Percentiles rank a stretch among this genome's conserved stretches.
phyloP scores from a whole-genome alignment of 345 rosid genomes.

The Balakata baccata region DNA sequence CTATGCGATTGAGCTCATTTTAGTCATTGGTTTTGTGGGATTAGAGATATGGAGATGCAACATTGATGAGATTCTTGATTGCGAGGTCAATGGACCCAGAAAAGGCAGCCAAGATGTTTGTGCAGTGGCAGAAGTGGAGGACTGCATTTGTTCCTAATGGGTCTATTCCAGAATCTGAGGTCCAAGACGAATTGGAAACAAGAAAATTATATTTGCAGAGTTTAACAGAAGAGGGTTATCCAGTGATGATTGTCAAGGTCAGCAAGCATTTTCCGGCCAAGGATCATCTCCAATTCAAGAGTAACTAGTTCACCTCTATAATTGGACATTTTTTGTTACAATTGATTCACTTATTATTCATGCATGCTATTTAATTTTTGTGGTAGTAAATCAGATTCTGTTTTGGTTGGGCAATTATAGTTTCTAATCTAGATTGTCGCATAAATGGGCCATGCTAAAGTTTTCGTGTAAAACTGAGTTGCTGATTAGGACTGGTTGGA shows the following conservation, averaged over 20 bases:
- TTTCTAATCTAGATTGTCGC: slow-evolving; percentile 18
- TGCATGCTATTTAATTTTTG: neutral
- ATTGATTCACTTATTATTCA: neutral
- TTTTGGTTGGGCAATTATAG: slow-evolving; percentile 1
- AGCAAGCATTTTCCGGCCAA: slow-evolving; percentile 65
- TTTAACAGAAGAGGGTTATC: slow-evolving; percentile 50
- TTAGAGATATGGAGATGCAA: slow-evolving; percentile 56
- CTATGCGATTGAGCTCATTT: neutral
- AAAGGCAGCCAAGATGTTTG: slow-evolving; percentile 88
- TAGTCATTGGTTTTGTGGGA: neutral
- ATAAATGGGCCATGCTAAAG: slow-evolving; percentile 9
- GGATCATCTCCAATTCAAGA: slow-evolving; percentile 74
- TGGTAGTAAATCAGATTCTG: neutral
- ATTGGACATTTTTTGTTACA: neutral
- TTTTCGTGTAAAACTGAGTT: neutral
- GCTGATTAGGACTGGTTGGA: neutral
- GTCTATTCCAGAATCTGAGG: slow-evolving; percentile 60
- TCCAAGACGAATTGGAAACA: slow-evolving; percentile 52
- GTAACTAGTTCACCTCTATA: slow-evolving; percentile 34
- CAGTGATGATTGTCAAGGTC: slow-evolving; percentile 45
- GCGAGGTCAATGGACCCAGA: slow-evolving; percentile 86
- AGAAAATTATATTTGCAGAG: slow-evolving; percentile 64
- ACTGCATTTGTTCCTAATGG: slow-evolving; percentile 62
- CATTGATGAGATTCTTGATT: slow-evolving; percentile 78
- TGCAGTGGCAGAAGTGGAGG: slow-evolving; percentile 87